These are phyloP conservation scores for Colletotrichum sp. DNA, from an alignment of 2,329 filamentous ascomycete genomes.

Conservation along the genomic window DNA sequence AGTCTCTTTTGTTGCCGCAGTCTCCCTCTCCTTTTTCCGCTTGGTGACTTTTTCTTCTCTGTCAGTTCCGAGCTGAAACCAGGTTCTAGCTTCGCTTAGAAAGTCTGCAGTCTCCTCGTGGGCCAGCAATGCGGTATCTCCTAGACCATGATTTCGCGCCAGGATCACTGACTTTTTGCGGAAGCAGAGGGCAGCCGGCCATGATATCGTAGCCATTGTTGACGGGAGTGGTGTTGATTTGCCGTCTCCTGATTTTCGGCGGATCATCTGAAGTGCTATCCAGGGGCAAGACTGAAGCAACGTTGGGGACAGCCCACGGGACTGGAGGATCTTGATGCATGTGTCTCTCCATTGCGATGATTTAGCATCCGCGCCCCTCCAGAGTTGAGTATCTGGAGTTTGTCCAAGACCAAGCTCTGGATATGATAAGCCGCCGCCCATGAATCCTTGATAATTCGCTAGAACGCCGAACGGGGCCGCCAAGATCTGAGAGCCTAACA, in stretches of 20 bases:
- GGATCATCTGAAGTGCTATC: slow-evolving; percentile 56
- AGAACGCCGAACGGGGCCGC: slow-evolving; percentile 61
- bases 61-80: slow-evolving; percentile 50
- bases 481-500: slow-evolving; percentile 51
- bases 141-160: slow-evolving; percentile 41
- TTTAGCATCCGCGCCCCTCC: slow-evolving; percentile 46
- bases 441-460: slow-evolving; percentile 43
- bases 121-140: slow-evolving; percentile 41
- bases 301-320: slow-evolving; percentile 52
- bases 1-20: slow-evolving; percentile 44
- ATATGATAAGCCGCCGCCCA: slow-evolving; percentile 36
- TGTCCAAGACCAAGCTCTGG: slow-evolving; percentile 46
- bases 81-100: slow-evolving; percentile 51
- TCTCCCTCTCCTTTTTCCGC: slow-evolving; percentile 57
- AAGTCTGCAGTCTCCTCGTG: slow-evolving; percentile 53
- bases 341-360: slow-evolving; percentile 53
- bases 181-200: slow-evolving; percentile 61
- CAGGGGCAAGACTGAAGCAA: slow-evolving; percentile 51
- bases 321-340: slow-evolving; percentile 55
- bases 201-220: slow-evolving; percentile 49
- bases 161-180: slow-evolving; percentile 50
- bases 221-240: slow-evolving; percentile 40
- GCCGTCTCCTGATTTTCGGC: slow-evolving; percentile 47
- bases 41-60: slow-evolving; percentile 52
- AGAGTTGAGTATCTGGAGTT: slow-evolving; percentile 58